Percentiles rank a stretch among this genome's conserved stretches.
These are phyloP conservation scores for Yarrowia keelungensis DNA, from an alignment of 805 yeast species.

Conservation along the genomic window DNA sequence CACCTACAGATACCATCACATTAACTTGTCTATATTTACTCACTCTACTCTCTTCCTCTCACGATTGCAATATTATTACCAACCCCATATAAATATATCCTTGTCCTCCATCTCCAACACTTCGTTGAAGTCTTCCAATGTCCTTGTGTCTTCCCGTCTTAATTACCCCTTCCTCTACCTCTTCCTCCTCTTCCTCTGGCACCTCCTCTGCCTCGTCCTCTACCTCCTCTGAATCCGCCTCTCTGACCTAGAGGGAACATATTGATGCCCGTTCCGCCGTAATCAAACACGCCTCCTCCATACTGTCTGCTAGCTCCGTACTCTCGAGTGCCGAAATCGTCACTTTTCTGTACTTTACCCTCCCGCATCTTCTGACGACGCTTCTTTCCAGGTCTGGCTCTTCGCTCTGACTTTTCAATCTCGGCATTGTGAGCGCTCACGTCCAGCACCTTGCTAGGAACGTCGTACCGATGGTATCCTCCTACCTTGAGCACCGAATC, in stretches of 20 bases:
- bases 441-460: conserved; percentile 32
- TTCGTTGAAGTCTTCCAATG: not conserved
- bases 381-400: conserved; percentile 34
- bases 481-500: conserved; percentile 13
- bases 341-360: conserved; percentile 17
- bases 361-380: conserved; percentile 26
- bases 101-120: not conserved
- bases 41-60: too few species aligned
- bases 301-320: conserved; percentile 33
- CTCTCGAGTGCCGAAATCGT: conserved; percentile 16
- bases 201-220: conserved; percentile 21
- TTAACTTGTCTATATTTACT: too few species aligned
- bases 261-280: conserved; percentile 22
- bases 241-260: conserved; percentile 4
- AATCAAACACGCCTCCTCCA: conserved; percentile 24
- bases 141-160: not conserved
- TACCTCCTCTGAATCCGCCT: conserved; percentile 1
- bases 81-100: conserved; percentile 7
- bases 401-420: conserved; percentile 2
- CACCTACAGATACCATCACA: too few species aligned
- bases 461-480: conserved; percentile 16
- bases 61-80: not conserved
- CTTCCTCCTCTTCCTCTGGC: conserved; percentile 14
- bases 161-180: conserved; percentile 2
- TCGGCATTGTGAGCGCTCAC: conserved; percentile 19